Base-by-base conservation (phyloP, 306 rosid genomes). In the Trifolium subterraneum region DNA sequence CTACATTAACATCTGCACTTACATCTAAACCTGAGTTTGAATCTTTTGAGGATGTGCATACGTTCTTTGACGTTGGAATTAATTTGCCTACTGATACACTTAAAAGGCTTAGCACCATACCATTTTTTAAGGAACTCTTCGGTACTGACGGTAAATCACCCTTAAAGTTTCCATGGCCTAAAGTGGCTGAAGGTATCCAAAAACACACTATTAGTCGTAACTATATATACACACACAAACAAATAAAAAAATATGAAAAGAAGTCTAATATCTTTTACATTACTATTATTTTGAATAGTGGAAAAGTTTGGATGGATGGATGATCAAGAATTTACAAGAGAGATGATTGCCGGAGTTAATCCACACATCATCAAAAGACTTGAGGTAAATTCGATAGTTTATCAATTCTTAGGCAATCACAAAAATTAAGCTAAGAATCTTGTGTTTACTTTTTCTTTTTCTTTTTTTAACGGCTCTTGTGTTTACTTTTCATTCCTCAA, bases 291-390 rank as follows among this genome's bases (percentile, higher is more conserved):
- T 84, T 70, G 79, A 68, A 6, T 72, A 90, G 96, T 81, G 75
- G 67, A 85, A 33, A 68, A 61, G 15, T 76, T 82, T 41, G 93
- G 81, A 44, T 90, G 96, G 96, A 88, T 87, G 86, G 86, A 88
- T 2, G 96, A 90, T 76, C 93, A 88, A 79, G 93, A 90, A 71
- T 90, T 90, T 78, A 88, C 88, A 1, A 78, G 96, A 71, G 93
- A 90, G 72, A 88, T 83, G 88, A 76, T 86, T 73, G 93, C 91
- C 8, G 96, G 96, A 44, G 87, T 88, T 19, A 85, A 90, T 79
- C 96, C 96, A 18, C 81, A 78, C 44, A 35, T 71, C 63, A 88
- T 90, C 73, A 44, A 25, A 70, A 39, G 13, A 64, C 80, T 85
- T 72, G 12, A 82, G 36, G 63, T 56, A 56, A 56, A 23, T 35